Base-by-base conservation (phyloP, 148 eudicot genomes). In the Vaccinium vitisidaea region DNA sequence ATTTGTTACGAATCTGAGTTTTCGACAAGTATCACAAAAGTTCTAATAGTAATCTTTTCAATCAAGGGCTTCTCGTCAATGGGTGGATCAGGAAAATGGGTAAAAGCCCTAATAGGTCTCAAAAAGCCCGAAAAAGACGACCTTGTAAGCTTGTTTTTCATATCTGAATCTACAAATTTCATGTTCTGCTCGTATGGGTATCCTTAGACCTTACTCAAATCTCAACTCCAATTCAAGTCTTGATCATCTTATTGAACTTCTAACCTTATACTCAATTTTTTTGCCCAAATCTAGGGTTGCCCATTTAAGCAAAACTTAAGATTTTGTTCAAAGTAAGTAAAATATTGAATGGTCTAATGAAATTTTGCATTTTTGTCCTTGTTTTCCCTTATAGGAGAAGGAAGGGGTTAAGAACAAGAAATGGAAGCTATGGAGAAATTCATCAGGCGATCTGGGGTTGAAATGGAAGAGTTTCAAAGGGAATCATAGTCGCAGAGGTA, bases 351-450 rank as follows among this genome's bases (percentile, higher is more conserved):
- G 32, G 71, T 65, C 71, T 25, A 23, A 19, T 21, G 10, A 61
- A 65, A n/a, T 2, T 2, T 63, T 21, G n/a, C 18, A 54, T 84
- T 54, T 52, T 23, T 15, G 39, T 69, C 36, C 30, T 6, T 69
- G 32, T 6, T 1, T 2, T 46, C 71, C 25, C 80, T 9, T 53
- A 5, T 39, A 94, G 98, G 97, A 92, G 54, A 96, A 92, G 83
- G 32, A 56, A 21, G 93, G 91, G 48, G 87, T 75, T 77, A 94
- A 91, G 88, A 86, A 91, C 76, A 95, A 90, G 87, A 97, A 91
- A 81, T 97, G 99, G 98, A 97, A 89, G 91, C 74, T 97, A 83
- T 97, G 98, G 98, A 95, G 96, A 86, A 92, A 93, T 85, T 76
- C 93, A 80, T 94, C 98, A 21, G 98, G 94, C 30, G 98, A 96